Base-by-base conservation (phyloP, 2,329 filamentous ascomycete species). In the Penicillium digitatum region DNA sequence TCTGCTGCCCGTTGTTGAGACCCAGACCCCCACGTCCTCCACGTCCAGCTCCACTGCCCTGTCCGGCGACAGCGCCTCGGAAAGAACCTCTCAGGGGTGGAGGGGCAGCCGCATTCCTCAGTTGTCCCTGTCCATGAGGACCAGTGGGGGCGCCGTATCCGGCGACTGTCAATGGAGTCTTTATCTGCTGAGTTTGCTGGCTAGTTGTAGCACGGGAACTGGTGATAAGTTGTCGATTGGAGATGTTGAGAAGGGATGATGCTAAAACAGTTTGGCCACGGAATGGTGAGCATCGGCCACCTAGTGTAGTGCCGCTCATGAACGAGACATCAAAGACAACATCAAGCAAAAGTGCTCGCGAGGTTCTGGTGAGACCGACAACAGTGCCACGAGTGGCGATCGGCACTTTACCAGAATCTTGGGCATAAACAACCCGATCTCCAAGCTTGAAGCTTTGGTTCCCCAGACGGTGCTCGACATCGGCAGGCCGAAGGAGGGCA, bases 231-330 rank as follows among this genome's bases (percentile, higher is more conserved):
- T 99, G 94, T 64, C 83, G 87, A 67, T 92, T 81, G 1, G 87
- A 87, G 54, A 95, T 79, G 74, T 99, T 99, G 32, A 99, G 81
- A 2, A 97, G 91, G 0, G 89, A 88, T n/a, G 88, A 88, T 7
- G 87, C 84, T 2, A 90, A 85, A 4, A 99, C 91, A 0, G 94
- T 96, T 71, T 94, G 92, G 49, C 94, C 94, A 34, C 93, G 86
- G 84, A 99, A 99, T 35, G 90, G 86, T 26, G 91, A 90, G 69
- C 93, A 96, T 56, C 94, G 87, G 54, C 92, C 91, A 56, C 90
- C 89, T 16, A 99, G 81, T 0, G 89, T 94, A 1, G 92, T 96
- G 59, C 94, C 94, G 68, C 91, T 95, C 92, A 99, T 97, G 74
- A 99, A 99, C 0, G 90, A 88, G 12, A 85, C 84, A 71, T 99